Percentiles rank a stretch among this genome's conserved stretches.
phyloP scores from a whole-genome alignment of 2,329 filamentous ascomycete genomes.

The Beauveria sp. region DNA sequence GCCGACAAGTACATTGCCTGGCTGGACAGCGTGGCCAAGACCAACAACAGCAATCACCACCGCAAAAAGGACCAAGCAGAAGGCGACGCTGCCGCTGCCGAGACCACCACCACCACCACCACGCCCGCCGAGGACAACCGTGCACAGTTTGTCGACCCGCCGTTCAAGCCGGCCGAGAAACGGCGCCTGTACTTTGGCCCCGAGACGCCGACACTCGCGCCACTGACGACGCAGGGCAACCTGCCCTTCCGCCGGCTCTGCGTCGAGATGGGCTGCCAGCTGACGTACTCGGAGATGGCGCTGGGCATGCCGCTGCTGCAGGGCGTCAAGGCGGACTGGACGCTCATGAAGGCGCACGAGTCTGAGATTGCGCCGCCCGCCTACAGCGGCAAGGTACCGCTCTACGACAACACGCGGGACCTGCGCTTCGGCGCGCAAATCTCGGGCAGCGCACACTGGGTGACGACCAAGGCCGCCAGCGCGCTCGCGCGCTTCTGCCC shows the following conservation, averaged over 20 bases:
- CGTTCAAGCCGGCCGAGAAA: conserved; percentile 88
- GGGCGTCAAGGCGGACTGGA: conserved; percentile 89
- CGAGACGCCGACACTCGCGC: conserved; percentile 89
- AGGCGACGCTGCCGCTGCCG: conserved; percentile 4
- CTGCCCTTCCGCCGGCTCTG: conserved; percentile 89
- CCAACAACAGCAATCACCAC: conserved; percentile 33
- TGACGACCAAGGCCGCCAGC: conserved; percentile 83
- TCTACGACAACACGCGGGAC: conserved; percentile 79
- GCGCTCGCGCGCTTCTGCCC: conserved; percentile 69
- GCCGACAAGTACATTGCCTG: conserved; percentile 72
- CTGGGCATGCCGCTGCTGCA: conserved; percentile 85
- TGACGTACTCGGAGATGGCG: conserved; percentile 98
- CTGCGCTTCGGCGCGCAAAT: conserved; percentile 90
- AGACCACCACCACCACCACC: conserved; percentile 31
- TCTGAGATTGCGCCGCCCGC: conserved; percentile 69
- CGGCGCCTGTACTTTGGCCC: conserved; percentile 86
- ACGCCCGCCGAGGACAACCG: conserved; percentile 56
- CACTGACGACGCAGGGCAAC: conserved; percentile 95
- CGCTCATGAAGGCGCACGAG: conserved; percentile 85
- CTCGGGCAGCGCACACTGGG: conserved; percentile 84
- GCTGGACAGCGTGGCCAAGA: conserved; percentile 56
- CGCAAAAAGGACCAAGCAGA: conserved; percentile 31
- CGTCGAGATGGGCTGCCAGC: conserved; percentile 77
- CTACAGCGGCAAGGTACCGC: conserved; percentile 42
- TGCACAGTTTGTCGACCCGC: conserved; percentile 77